Percentiles rank a stretch among this genome's conserved stretches.
Conservation (phyloP, 192 early-diverging fungal genomes). For the Rhizophlyctis rosea region DNA sequence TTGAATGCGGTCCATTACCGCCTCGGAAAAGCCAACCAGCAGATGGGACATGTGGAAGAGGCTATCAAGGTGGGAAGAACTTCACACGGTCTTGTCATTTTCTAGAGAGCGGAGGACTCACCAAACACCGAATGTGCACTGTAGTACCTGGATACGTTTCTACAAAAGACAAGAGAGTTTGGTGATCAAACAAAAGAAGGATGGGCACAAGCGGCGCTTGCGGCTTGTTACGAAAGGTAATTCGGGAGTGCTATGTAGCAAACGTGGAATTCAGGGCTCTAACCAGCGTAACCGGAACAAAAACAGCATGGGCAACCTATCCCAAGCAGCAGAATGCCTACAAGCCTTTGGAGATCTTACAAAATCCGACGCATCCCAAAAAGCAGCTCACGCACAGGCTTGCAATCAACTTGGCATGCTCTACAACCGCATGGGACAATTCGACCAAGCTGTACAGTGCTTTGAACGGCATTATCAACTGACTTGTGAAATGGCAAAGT, state of each 20-base stretch:
- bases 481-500: constrained; percentile 15
- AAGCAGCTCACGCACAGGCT: constrained; percentile 35
- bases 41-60: constrained; percentile 25
- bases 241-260: too few relatives aligned
- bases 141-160: constrained; percentile 39
- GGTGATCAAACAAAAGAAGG: constrained; percentile 37
- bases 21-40: constrained; percentile 28
- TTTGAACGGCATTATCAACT: constrained; percentile 46
- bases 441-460: constrained; percentile 33
- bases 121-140: constrained; percentile 5
- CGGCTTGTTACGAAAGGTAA: constrained; percentile 48
- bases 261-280: too few relatives aligned
- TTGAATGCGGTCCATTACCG: constrained; percentile 37
- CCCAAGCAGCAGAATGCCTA: constrained; percentile 29
- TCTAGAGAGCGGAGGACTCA: neutral
- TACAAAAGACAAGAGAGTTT: constrained; percentile 25
- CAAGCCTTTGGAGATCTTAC: constrained; percentile 34
- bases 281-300: neutral
- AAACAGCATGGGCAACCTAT: constrained; percentile 36
- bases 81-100: too few relatives aligned
- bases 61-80: constrained; percentile 34
- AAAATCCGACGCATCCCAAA: constrained; percentile 32
- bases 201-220: constrained; percentile 38
- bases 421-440: constrained; percentile 42
- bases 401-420: constrained; percentile 49